Base-by-base conservation (phyloP, 2,329 filamentous ascomycete species). In the Aspergillus awamori region DNA sequence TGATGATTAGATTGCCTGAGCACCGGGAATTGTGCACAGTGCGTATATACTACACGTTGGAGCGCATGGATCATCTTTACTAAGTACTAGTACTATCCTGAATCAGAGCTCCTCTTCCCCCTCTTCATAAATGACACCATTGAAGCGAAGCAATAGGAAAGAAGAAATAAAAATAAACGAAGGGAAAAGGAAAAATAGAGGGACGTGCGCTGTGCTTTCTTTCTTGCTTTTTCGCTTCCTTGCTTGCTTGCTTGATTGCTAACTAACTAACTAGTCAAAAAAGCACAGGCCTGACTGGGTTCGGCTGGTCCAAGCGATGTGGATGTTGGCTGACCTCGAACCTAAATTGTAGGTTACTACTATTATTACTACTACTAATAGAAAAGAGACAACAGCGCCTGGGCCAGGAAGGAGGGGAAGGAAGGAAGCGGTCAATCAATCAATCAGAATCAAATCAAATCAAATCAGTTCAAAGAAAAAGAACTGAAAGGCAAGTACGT, bases 71-170 rank as follows among this genome's bases (percentile, higher is more conserved):
- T 13, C 28, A 30, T 36, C 33, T 36, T 13, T 5, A 36, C 11
- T 36, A 20, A 20, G 20, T 20, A 20, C 20, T 20, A 20, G 20
- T 20, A 17, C 20, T n/a, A 45, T 24, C 15, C 28, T 24, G 20
- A 47, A 26, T 28, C 22, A 36, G 2, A 36, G 17, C 41, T 45
- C 20, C 20, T 22, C 41, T 39, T 36, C 30, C 20, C 45, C 22
- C 22, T 57, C 56, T 43, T 22, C 57, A 59, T 43, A 36, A 15
- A 43, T 58, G 28, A 47, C 36, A 53, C 47, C 47, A 57, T 53
- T 51, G 8, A 30, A 51, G 15, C 45, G 17, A 26, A 10, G 41
- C 10, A 45, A 3, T 20, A 43, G n/a, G 17, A 10, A 30, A 43
- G 39, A 36, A 13, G 33, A 13, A 15, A 15, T 36, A 36, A 13